phyloP scores from a whole-genome alignment of 805 yeast species.

The Yamadazyma scolyti region DNA sequence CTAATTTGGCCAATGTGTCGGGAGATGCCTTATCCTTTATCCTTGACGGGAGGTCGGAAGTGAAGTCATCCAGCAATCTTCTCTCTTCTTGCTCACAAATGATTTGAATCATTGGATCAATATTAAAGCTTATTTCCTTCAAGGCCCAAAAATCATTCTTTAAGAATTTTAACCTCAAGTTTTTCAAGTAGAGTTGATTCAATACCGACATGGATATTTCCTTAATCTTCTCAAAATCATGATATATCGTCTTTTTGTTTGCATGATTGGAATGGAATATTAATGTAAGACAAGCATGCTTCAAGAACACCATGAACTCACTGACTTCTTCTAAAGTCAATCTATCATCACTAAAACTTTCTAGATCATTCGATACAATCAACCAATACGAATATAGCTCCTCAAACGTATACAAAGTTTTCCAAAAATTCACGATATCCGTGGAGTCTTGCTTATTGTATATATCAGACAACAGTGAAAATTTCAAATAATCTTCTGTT shows the following conservation, averaged over 20 bases:
- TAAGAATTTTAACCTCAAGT: conserved; percentile 56
- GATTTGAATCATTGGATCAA: conserved; percentile 31
- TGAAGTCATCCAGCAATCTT: conserved; percentile 10
- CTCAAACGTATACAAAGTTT: conserved; percentile 45
- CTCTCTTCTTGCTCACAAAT: conserved; percentile 44
- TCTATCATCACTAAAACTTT: conserved; percentile 44
- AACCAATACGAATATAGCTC: conserved; percentile 67
- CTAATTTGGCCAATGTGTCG: conserved; percentile 30
- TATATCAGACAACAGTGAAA: conserved; percentile 7
- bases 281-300: conserved; percentile 46
- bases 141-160: conserved; percentile 53
- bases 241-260: conserved; percentile 1
- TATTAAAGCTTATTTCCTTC: conserved; percentile 23
- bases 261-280: conserved; percentile 33
- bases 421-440: conserved; percentile 23
- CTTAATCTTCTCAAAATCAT: conserved; percentile 16
- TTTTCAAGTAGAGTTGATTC: conserved; percentile 62
- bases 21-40: conserved; percentile 4
- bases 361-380: conserved; percentile 63
- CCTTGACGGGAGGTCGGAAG: conserved; percentile 2
- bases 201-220: conserved; percentile 48
- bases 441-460: conserved; percentile 3
- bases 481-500: conserved; percentile 13
- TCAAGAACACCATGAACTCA: conserved; percentile 45
- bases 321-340: conserved; percentile 35